Percentiles rank a stretch among this genome's conserved stretches.
Conservation (phyloP, 2,329 filamentous ascomycete species). For the Pseudogymnoascus sp. region DNA sequence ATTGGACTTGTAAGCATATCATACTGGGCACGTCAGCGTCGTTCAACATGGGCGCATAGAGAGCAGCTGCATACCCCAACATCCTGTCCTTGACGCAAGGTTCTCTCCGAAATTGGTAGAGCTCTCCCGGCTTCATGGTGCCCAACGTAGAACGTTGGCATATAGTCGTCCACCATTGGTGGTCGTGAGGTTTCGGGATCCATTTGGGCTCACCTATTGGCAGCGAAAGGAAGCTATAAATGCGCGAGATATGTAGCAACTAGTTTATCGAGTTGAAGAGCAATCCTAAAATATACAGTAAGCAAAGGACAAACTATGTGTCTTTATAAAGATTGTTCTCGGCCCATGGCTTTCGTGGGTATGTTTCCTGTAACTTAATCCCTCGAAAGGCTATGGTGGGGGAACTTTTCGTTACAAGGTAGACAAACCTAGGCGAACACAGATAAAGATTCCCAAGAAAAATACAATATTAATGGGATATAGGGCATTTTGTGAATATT, state of each 20-base stretch:
- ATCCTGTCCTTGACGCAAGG: slow-evolving; percentile 63
- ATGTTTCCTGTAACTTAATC: not conserved
- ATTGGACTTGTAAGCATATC: slow-evolving; percentile 73
- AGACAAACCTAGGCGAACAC: slow-evolving; percentile 11
- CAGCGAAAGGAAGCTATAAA: not conserved
- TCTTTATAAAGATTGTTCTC: not conserved
- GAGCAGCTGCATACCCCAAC: slow-evolving; percentile 51
- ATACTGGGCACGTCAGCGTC: slow-evolving; percentile 49
- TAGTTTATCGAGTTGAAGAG: not conserved
- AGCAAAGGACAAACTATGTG: not conserved
- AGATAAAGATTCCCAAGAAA: slow-evolving; percentile 2
- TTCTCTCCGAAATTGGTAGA: slow-evolving; percentile 54
- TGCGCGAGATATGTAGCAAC: not conserved
- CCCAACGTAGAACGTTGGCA: slow-evolving; percentile 60
- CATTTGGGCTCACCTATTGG: slow-evolving; percentile 1
- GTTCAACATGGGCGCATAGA: slow-evolving; percentile 17
- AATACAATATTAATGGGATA: not conserved
- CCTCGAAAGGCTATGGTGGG: slow-evolving; percentile 11
- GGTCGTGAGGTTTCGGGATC: slow-evolving; percentile 12
- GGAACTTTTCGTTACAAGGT: slow-evolving; percentile 11
- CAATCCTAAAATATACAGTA: slow-evolving; percentile 9
- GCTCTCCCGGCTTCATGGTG: slow-evolving; percentile 62
- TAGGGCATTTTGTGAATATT: slow-evolving; percentile 4
- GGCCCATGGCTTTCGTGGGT: not conserved
- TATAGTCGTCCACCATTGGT: slow-evolving; percentile 26